Conservation (phyloP, 495 filamentous ascomycete species). For the Aspergillus nanangensis region DNA sequence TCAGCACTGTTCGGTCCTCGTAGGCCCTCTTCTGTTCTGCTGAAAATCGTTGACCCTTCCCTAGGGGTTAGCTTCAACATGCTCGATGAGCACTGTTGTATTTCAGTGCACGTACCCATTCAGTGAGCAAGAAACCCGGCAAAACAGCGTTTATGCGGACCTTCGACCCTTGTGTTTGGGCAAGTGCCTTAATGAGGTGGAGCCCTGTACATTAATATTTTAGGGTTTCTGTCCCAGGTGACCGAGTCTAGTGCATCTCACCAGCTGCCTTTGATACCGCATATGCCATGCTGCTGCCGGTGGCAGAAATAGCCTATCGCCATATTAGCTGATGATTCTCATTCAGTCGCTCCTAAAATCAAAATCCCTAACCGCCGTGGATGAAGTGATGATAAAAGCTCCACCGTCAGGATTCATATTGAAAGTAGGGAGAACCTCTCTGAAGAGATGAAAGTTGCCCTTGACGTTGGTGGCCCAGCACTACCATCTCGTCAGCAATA, state of each 20-base stretch:
- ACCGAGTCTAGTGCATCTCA: slow-evolving; percentile 16
- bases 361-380: slow-evolving; percentile 47
- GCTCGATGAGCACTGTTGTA: no score
- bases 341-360: no score
- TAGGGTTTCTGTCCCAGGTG: no score
- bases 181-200: slow-evolving; percentile 69
- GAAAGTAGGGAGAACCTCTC: slow-evolving; percentile 59
- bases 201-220: slow-evolving; percentile 32
- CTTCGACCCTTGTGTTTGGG: slow-evolving; percentile 59
- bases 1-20: slow-evolving; percentile 34
- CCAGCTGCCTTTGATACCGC: slow-evolving; percentile 62
- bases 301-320: slow-evolving; percentile 43
- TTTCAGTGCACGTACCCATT: slow-evolving; percentile 53
- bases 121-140: slow-evolving; percentile 64
- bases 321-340: no score
- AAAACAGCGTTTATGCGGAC: slow-evolving; percentile 64
- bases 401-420: slow-evolving; percentile 67
- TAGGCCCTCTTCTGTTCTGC: slow-evolving; percentile 33
- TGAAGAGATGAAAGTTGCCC: slow-evolving; percentile 57
- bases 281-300: slow-evolving; percentile 61
- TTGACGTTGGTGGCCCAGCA: slow-evolving; percentile 70
- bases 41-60: slow-evolving; percentile 46
- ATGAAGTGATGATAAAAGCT: slow-evolving; percentile 63
- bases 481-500: no score
- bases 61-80: no score